These are phyloP conservation scores for Lablab purpureus DNA, from an alignment of 306 rosid species.

Conservation along the genomic window DNA sequence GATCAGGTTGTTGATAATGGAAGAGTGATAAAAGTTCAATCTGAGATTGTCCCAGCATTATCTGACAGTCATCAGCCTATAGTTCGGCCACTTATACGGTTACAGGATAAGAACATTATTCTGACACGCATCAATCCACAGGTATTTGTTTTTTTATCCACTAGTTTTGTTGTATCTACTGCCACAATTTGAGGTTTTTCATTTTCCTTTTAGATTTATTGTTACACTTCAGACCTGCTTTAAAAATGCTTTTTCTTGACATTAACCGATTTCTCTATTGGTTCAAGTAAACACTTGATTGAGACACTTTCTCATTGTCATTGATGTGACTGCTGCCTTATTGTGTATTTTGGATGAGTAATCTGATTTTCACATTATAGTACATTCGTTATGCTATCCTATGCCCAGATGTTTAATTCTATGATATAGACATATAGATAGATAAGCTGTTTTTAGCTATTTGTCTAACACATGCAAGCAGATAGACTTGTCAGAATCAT, in stretches of 20 bases:
- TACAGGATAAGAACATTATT: constrained; percentile 88
- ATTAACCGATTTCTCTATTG: constrained; percentile 16
- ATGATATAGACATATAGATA: background rate
- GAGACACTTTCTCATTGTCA: constrained; percentile 26
- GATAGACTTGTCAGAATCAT: constrained; percentile 21
- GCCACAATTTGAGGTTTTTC: constrained; percentile 20
- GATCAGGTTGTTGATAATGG: constrained; percentile 94
- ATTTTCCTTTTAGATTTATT: constrained; percentile 17
- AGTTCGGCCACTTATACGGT: constrained; percentile 84
- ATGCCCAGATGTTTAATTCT: constrained; percentile 28
- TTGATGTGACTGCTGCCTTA: constrained; percentile 23
- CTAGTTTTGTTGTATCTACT: constrained; percentile 18
- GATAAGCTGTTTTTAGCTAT: constrained; percentile 28
- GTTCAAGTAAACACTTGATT: constrained; percentile 9
- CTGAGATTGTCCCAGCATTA: constrained; percentile 87
- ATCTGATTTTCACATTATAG: constrained; percentile 9
- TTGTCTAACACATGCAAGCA: constrained; percentile 11
- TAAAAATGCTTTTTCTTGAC: constrained; percentile 35
- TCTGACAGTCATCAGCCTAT: constrained; percentile 83
- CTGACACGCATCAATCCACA: constrained; percentile 97
- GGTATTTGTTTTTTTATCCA: constrained; percentile 56
- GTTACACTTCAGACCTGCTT: background rate
- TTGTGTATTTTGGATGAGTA: constrained; percentile 7
- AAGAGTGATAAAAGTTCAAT: constrained; percentile 80
- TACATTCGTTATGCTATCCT: constrained; percentile 1